Base-by-base conservation (phyloP, 257 asterid species). In the Galeopsis tetrahit region DNA sequence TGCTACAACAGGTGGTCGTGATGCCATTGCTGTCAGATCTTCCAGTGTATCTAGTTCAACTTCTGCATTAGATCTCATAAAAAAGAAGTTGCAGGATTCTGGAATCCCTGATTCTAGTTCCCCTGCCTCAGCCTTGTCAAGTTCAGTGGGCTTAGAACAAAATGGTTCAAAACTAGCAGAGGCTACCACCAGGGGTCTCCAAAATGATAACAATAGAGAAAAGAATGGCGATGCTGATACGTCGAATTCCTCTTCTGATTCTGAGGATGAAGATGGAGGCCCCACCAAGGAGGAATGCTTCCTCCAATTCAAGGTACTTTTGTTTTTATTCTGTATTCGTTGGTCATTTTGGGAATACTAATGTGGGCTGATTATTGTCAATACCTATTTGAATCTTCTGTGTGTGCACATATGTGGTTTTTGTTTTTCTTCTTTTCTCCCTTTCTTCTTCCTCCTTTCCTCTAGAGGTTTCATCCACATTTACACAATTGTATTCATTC, bases 21-120 rank as follows among this genome's bases (percentile, higher is more conserved):
- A 95, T 78, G 93, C 97, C 65, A 74, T 83, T 63, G 80, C 87
- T 74, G 79, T 85, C 28, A 88, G 88, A 81, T 77, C 97, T 56
- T 76, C 91, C 7, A 76, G 63, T 80, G 79, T 80, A 58, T 80
- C 85, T 62, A 87, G 79, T 43, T 62, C 90, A 72, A 85, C 95
- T 71, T 87, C 99, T 68, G 97, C 99, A 68, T 68, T 95, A 75
- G 99, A 95, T 88, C 99, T 95, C 83, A 92, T 95, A 38, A 95
- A 95, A 80, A 92, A 78, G 90, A 95, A 95, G 88, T 87, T 95
- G 80, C 97, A 90, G 87, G 99, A 95, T 80, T 79, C 95, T 78
- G 97, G 97, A 71, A 72, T 83, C 65, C 86, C 91, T 65, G 87
- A 87, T 77, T 73, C 88, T 78, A 68, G 85, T 70, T 87, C 95